Evolutionary conservation across 257 asterid genomes (phyloP).

Genomic region (Solanum corneliomulleri): DNA sequence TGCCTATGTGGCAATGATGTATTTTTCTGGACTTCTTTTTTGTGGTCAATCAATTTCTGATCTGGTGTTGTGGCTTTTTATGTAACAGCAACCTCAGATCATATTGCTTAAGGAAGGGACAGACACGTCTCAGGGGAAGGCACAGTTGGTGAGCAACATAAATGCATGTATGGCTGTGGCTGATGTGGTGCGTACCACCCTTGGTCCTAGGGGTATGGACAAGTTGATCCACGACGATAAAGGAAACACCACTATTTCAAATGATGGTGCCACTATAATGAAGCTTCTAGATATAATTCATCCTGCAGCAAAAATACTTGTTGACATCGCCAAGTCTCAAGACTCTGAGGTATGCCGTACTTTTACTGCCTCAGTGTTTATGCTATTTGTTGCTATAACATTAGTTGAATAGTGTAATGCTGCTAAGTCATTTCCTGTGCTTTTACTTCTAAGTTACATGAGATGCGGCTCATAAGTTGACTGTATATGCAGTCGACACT

Average conservation of each 20-base stretch:
- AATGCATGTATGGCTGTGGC: constrained; percentile 87
- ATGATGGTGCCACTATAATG: constrained; percentile 99
- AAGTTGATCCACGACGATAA: constrained; percentile 97
- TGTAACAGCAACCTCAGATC: constrained; percentile 95
- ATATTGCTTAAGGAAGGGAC: constrained; percentile 97
- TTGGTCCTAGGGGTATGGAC: constrained; percentile 99
- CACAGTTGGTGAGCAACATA: constrained; percentile 87
- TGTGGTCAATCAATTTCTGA: background rate
- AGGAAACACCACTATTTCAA: constrained; percentile 93
- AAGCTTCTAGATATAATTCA: constrained; percentile 96
- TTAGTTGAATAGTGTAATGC: background rate
- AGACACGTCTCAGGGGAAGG: constrained; percentile 96
- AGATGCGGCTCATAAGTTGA: background rate
- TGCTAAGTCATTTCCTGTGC: background rate
- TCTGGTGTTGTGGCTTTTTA: background rate
- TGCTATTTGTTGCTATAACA: background rate
- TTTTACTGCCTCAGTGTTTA: background rate
- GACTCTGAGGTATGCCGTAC: constrained; percentile 72
- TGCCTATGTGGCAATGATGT: background rate
- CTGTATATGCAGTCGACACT: background rate
- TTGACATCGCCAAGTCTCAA: constrained; percentile 95
- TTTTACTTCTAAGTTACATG: background rate
- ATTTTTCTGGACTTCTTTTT: background rate
- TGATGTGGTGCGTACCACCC: constrained; percentile 87
- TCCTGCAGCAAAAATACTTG: constrained; percentile 98